Evolutionary conservation across 352 stramenopile species (phyloP), one percentile per base, ranked within the genome.

Genomic region (Phytophthora constricta): DNA sequence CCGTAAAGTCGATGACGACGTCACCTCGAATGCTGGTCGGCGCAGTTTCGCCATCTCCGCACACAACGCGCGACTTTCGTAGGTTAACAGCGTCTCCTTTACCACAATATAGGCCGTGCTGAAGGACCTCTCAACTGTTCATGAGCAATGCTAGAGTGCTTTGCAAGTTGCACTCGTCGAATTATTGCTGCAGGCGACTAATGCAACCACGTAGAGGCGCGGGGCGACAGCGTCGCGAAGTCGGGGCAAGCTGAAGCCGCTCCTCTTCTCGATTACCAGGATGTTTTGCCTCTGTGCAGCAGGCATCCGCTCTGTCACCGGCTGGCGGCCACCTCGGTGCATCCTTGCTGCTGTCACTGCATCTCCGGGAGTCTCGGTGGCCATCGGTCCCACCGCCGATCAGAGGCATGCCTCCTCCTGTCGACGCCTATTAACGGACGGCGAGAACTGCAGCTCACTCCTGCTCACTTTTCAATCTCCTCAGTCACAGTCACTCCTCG

Each of bases 271-370:
- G 25, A 37, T 51, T 46, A 56, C 62, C 54, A 65, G 45, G 62
- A 48, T 70, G 48, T 57, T 55, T 70, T 49, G 43, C 22, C 28
- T 63, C 45, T 68, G 50, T 65, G 54, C 55, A 56, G 19, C 19
- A 61, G 27, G 48, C 27, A 69, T 57, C 53, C 47, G 41, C 60
- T 45, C 31, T 14, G 3, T 31, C 42, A 58, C 28, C 65, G 47
- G 65, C 28, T 73, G 65, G 59, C 19, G 53, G 51, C 31, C 65
- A 61, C 42, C 27, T 31, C 25, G 23, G 34, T 42, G 13, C 7
- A 13, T 37, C 31, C 31, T 37, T 37, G 31, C 31, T 37, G 31
- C 31, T 13, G 31, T 37, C 31, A 37, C 31, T 62, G 39, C 49
- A 60, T 23, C 41, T 50, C 41, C 33, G 19, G 25, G 23, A 51